Base-by-base conservation (phyloP, 208 protist genomes). In the Trypanosoma avium region DNA sequence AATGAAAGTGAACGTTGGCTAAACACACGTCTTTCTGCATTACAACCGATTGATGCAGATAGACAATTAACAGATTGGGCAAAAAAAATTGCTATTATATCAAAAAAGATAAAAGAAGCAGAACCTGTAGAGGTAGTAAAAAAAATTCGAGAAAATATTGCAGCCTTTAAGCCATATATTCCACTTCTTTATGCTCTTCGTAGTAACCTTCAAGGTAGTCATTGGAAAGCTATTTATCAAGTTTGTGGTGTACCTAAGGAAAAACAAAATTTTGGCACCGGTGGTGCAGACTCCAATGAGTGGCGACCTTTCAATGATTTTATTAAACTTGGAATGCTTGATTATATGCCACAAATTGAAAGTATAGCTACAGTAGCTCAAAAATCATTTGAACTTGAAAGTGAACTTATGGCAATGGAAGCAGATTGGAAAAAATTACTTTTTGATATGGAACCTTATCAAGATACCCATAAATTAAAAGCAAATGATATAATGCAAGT, bases 371-470 rank as follows among this genome's bases (percentile, higher is more conserved):
- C 86, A 2, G 79, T 93, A 15, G 89, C 92, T 22, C 80, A 96
- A 52, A 97, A 96, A 73, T 91, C 94, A 52, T 92, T 84, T 72
- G 84, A 96, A 65, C 72, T 97, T 42, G 90, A 97, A 73, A 87
- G 90, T 49, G 88, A 96, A 70, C 84, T 97, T 52, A 95, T 96
- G 82, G 77, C 75, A 49, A 96, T 97, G 91, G 89, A 94, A 71
- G 69, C 58, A n/a, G 94, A 97, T 61, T 98, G 94, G 95, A 95
- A 95, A 70, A 88, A 88, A 67, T 52, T 98, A 12, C 75, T 92
- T 42, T 97, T 98, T 60, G 94, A 98, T 57, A 81, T 97, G 67
- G 90, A 94, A 66, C 84, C 90, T 17, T 97, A 97, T 77, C 79
- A 90, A 59, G 92, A 94, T 72, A 97, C 93, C 10, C 95, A 88